A percentile compares a stretch with the other conserved stretches of the same genome.
Conservation (phyloP, 2,329 filamentous ascomycete genomes). For the Trichoderma citrinoviride region DNA sequence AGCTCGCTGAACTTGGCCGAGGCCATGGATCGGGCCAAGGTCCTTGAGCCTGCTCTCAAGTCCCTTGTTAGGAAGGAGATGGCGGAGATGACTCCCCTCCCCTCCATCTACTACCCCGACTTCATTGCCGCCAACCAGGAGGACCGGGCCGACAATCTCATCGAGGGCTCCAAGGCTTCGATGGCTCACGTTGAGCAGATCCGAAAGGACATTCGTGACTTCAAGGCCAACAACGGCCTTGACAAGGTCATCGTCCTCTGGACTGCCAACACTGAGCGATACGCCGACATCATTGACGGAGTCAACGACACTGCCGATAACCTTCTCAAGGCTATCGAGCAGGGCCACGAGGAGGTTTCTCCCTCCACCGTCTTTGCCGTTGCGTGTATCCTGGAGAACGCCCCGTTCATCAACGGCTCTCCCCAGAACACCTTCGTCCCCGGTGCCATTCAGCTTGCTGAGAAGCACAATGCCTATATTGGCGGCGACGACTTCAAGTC, state of each 20-base stretch:
- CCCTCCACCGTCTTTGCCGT: constrained; percentile 96
- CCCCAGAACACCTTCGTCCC: constrained; percentile 99
- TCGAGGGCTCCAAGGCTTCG: constrained; percentile 80
- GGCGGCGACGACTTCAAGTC: constrained; percentile 99
- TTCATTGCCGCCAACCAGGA: constrained; percentile 99
- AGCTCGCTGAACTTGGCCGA: constrained; percentile 83
- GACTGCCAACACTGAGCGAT: constrained; percentile 99
- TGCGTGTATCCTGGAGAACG: constrained; percentile 83
- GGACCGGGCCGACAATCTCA: constrained; percentile 87
- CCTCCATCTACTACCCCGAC: constrained; percentile 97
- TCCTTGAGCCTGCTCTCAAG: constrained; percentile 95
- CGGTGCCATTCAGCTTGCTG: constrained; percentile 83
- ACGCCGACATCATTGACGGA: constrained; percentile 79
- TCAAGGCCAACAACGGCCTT: constrained; percentile 79
- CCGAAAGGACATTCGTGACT: constrained; percentile 88
- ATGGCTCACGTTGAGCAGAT: constrained; percentile 89
- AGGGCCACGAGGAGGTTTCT: constrained; percentile 84
- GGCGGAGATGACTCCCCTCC: constrained; percentile 81
- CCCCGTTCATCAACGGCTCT: constrained; percentile 98
- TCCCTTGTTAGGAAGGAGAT: constrained; percentile 88
- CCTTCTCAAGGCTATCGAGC: constrained; percentile 80
- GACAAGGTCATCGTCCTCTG: constrained; percentile 97
- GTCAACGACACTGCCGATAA: constrained; percentile 98
- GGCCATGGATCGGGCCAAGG: constrained; percentile 92
- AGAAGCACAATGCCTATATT: constrained; percentile 84